Conservation (phyloP, 106 monocot genomes). For the Allium sativum region DNA sequence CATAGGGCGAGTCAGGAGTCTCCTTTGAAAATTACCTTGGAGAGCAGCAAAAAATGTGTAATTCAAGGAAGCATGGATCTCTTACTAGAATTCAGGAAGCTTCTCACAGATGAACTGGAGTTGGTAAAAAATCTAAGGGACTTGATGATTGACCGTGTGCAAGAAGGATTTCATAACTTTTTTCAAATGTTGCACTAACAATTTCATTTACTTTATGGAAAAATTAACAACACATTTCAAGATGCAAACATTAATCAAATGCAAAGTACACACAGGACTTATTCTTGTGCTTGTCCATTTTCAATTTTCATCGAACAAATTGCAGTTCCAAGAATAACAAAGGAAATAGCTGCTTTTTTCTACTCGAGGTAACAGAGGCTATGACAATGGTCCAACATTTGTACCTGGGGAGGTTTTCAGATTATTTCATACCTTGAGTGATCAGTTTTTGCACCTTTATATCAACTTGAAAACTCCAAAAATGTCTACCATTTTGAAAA, state of each 20-base stretch:
- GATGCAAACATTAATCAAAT: conserved; percentile 18
- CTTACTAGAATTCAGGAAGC: conserved; percentile 69
- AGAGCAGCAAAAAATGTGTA: conserved; percentile 60
- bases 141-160: conserved; percentile 73
- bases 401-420: conserved; percentile 91
- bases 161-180: conserved; percentile 96
- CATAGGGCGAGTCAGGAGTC: conserved; percentile 26
- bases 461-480: conserved; percentile 88
- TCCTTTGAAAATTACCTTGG: conserved; percentile 60
- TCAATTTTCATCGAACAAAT: conserved; percentile 79
- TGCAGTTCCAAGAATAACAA: conserved; percentile 90
- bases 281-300: conserved; percentile 84
- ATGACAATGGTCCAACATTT: conserved; percentile 91
- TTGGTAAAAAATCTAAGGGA: conserved; percentile 60
- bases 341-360: conserved; percentile 97
- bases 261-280: conserved; percentile 55
- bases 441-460: conserved; percentile 77
- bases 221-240: conserved; percentile 20
- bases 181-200: conserved; percentile 57
- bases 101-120: conserved; percentile 68
- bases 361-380: conserved; percentile 67
- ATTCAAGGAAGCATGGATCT: conserved; percentile 80
- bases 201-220: conserved; percentile 69
- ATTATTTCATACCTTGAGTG: conserved; percentile 67
- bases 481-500: conserved; percentile 65